phyloP scores from a whole-genome alignment of 129 eudicot species.

The Ambrosia trifida region DNA sequence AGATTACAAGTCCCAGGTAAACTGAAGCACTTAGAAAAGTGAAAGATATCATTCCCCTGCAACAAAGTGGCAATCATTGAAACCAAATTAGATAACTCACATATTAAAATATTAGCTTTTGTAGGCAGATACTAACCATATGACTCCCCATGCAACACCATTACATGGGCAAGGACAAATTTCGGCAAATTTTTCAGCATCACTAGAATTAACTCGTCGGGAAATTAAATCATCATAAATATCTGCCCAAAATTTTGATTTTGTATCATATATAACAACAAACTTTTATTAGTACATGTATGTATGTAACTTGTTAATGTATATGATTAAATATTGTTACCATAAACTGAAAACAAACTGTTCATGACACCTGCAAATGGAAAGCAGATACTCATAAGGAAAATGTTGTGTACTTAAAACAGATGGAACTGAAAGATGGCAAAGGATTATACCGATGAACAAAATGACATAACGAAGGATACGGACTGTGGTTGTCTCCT shows the following conservation, averaged over 20 bases:
- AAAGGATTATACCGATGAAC: constrained; percentile 69
- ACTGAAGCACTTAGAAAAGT: constrained; percentile 74
- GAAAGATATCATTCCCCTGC: constrained; percentile 97
- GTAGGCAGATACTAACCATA: constrained; percentile 56
- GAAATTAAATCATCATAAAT: constrained; percentile 94
- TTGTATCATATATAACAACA: not conserved
- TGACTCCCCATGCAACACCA: constrained; percentile 92
- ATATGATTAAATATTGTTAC: constrained; percentile 41
- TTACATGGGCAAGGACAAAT: constrained; percentile 94
- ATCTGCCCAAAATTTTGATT: constrained; percentile 50
- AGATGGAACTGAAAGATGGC: constrained; percentile 10
- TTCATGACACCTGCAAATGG: constrained; percentile 92
- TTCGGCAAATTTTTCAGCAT: constrained; percentile 99
- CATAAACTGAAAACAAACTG: constrained; percentile 94
- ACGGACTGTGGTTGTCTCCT: constrained; percentile 64
- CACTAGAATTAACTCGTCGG: constrained; percentile 89
- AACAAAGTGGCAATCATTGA: constrained; percentile 17
- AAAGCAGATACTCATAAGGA: constrained; percentile 30
- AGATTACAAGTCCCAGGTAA: constrained; percentile 93
- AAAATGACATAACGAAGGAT: constrained; percentile 81
- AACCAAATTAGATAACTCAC: not conserved
- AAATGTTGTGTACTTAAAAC: constrained; percentile 17
- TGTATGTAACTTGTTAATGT: constrained; percentile 4
- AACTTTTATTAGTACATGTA: not conserved
- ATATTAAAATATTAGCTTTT: not conserved